phyloP scores from a whole-genome alignment of 2,329 filamentous ascomycete species.

The Elsinoe batatas region DNA sequence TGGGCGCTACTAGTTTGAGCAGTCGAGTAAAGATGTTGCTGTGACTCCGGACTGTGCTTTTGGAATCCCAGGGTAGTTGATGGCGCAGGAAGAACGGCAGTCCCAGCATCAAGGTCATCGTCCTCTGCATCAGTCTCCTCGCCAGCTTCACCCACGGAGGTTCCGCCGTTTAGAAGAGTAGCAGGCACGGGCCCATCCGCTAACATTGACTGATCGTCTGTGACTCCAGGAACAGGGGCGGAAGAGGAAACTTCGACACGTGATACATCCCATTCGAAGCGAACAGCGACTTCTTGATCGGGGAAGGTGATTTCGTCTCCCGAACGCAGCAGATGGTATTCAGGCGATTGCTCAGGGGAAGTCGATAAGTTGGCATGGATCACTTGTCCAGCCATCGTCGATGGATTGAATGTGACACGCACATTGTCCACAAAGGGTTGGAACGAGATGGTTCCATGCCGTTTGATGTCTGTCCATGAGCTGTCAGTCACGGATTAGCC shows the following conservation, averaged over 20 bases:
- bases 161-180: background rate
- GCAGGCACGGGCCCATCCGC: background rate
- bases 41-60: background rate
- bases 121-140: background rate
- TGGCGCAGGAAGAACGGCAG: background rate
- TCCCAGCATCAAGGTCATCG: background rate
- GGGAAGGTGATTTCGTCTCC: background rate
- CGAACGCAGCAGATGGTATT: background rate
- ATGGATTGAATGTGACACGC: background rate
- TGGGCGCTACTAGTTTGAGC: background rate
- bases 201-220: background rate
- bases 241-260: constrained; percentile 3
- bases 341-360: too few species aligned
- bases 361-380: too few species aligned
- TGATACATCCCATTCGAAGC: background rate
- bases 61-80: background rate
- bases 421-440: background rate
- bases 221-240: background rate
- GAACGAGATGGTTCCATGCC: background rate
- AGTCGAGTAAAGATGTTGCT: background rate
- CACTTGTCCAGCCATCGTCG: too few species aligned
- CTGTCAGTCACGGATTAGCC: too few species aligned
- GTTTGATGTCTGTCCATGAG: too few species aligned
- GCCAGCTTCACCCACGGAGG: background rate
- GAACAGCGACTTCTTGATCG: background rate